Conservation (phyloP, 2,329 filamentous ascomycete genomes). For the Xylariaceae sp. region DNA sequence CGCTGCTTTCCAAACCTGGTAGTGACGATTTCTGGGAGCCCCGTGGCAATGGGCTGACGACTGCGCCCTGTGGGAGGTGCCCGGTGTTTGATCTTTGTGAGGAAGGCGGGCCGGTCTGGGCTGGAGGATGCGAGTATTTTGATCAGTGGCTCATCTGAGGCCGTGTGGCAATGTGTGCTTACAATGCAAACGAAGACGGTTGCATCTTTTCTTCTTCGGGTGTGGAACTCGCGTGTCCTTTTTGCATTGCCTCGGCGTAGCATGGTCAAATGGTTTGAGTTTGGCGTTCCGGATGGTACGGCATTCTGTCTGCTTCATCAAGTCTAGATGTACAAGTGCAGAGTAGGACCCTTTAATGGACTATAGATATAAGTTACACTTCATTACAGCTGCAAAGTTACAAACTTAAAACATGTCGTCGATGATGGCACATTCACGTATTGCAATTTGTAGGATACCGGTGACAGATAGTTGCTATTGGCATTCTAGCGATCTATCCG, state of each 20-base stretch:
- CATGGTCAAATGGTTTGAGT: slow-evolving; percentile 1
- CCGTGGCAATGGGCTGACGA: slow-evolving; percentile 70
- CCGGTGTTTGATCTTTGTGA: slow-evolving; percentile 92
- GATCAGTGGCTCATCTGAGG: slow-evolving; percentile 66
- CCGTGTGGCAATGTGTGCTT: too few relatives aligned
- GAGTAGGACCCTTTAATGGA: too few relatives aligned
- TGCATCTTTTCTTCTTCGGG: too few relatives aligned
- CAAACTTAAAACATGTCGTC: background rate
- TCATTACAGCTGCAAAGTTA: too few relatives aligned
- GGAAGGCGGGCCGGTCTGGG: slow-evolving; percentile 84
- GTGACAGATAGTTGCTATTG: slow-evolving; percentile 21
- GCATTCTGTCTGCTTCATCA: too few relatives aligned
- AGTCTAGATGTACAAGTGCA: too few relatives aligned
- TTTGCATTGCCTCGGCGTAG: slow-evolving; percentile 18
- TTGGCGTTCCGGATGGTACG: too few relatives aligned
- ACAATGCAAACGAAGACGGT: too few relatives aligned
- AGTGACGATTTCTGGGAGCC: slow-evolving; percentile 36
- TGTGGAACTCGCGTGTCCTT: slow-evolving; percentile 4
- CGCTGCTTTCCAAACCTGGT: slow-evolving; percentile 22
- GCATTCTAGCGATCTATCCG: slow-evolving; percentile 12
- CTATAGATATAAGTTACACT: background rate
- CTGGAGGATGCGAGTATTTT: slow-evolving; percentile 89
- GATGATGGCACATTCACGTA: background rate
- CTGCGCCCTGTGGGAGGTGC: slow-evolving; percentile 86
- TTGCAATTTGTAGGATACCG: too few relatives aligned